Evolutionary conservation across 1,284 basidiomycete species (phyloP), one percentile per base, ranked within the genome.

Genomic region (Hypsizygus ulmarius): DNA sequence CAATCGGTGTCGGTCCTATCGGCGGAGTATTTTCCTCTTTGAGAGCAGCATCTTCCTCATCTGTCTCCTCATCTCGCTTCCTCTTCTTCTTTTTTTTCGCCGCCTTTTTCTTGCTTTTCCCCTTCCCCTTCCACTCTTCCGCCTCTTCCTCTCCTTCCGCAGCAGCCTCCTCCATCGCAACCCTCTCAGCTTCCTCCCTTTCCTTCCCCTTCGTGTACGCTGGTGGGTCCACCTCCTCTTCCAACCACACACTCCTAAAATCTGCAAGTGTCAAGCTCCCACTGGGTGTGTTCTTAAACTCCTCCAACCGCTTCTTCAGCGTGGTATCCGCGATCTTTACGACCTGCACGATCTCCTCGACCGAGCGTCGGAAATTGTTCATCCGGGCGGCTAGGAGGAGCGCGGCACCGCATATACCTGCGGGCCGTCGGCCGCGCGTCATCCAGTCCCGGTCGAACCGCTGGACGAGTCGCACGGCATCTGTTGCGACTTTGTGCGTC

Each of bases 371-470:
- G 63, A 97, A 99, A 65, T 97, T 94, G 70, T 97, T 97, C 97
- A 99, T 99, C 15, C 97, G 84, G 27, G 94, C 96, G 0, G 97
- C 97, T 14, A 99, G 82, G 32, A 99, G 78, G 11, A 99, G 78
- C 29, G 92, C 93, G 0, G 97, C 97, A 25, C 97, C 97, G 65
- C 96, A 98, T 50, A 99, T 95, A 12, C 97, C 97, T 0, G 97
- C 93, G 0, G 97, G 97, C 9, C 97, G 81, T 35, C 97, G 84
- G 30, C 97, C 97, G 25, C 89, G 86, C 5, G 91, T 90, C 81
- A 99, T 94, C 96, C 96, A 99, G 68, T 99, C 97, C 19, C 93
- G 82, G 61, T 94, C 89, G 69, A 99, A 98, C 19, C 97, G 90
- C 53, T 90, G 85, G 14, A 98, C 93, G 41, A 99, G 87, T 0